These are phyloP conservation scores for Harringtonia aguacate DNA, from an alignment of 2,329 filamentous ascomycete species.

Conservation along the genomic window DNA sequence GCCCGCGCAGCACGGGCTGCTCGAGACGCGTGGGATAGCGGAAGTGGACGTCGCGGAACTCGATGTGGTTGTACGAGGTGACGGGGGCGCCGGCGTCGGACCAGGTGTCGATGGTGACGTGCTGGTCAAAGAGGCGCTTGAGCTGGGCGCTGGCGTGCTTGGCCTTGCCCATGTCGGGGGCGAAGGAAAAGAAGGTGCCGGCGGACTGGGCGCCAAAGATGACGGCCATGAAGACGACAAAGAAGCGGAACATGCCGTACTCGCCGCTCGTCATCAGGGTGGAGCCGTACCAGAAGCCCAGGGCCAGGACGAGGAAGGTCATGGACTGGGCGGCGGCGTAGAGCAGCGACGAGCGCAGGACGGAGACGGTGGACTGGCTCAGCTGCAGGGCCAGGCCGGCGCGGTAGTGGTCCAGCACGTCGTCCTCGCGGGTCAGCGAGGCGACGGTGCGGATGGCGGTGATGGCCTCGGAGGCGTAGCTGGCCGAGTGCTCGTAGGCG, in stretches of 20 bases:
- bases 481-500: slow-evolving; percentile 71
- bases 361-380: slow-evolving; percentile 56
- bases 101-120: slow-evolving; percentile 77
- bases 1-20: slow-evolving; percentile 79
- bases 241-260: slow-evolving; percentile 78
- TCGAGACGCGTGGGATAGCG: slow-evolving; percentile 85
- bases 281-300: slow-evolving; percentile 90
- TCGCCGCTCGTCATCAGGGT: slow-evolving; percentile 60
- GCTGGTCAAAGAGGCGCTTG: slow-evolving; percentile 72
- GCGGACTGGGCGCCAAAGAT: slow-evolving; percentile 91
- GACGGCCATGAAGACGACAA: slow-evolving; percentile 77
- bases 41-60: slow-evolving; percentile 91
- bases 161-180: slow-evolving; percentile 87
- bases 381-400: slow-evolving; percentile 55
- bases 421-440: slow-evolving; percentile 74
- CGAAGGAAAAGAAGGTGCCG: slow-evolving; percentile 80
- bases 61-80: slow-evolving; percentile 57
- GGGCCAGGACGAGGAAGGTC: slow-evolving; percentile 71
- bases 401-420: slow-evolving; percentile 67
- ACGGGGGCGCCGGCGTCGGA: slow-evolving; percentile 55
- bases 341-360: slow-evolving; percentile 64
- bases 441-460: slow-evolving; percentile 91
- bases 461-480: slow-evolving; percentile 86
- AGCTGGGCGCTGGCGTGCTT: slow-evolving; percentile 73
- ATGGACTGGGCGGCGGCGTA: slow-evolving; percentile 81